Conservation (phyloP, 441 rosid species). For the Populus trichocarpa region DNA sequence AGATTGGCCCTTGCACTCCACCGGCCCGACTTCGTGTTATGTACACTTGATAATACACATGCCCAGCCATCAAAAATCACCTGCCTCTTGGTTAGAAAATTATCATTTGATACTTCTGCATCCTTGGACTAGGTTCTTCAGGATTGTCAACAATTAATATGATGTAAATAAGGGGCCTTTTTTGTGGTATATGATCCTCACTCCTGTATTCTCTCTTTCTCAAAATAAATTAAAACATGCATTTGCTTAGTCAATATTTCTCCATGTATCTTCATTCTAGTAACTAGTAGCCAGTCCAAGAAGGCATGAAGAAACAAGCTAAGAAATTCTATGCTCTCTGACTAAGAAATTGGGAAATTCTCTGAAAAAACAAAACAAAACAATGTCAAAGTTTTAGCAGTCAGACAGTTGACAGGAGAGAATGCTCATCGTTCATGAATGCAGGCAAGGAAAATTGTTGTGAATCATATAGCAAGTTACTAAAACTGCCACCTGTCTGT, state of each 20-base stretch:
- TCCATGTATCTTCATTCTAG: no score
- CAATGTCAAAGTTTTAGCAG: no score
- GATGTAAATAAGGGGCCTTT: not conserved
- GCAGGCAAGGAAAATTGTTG: no score
- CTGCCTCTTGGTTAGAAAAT: constrained; percentile 59
- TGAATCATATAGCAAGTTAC: no score
- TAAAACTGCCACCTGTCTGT: no score
- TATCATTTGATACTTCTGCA: constrained; percentile 41
- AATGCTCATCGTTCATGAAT: no score
- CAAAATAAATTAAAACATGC: not conserved
- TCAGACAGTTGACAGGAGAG: no score
- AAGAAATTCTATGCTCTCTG: not conserved
- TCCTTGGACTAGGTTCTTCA: constrained; percentile 5
- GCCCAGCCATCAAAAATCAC: constrained; percentile 40
- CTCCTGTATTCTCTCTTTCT: not conserved
- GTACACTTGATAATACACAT: constrained; percentile 30
- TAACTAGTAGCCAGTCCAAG: no score
- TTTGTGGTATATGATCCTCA: not conserved
- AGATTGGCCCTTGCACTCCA: constrained; percentile 49
- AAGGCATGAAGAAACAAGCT: no score
- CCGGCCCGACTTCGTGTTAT: constrained; percentile 52
- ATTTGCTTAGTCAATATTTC: not conserved
- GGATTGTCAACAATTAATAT: not conserved
- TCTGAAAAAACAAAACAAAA: not conserved
- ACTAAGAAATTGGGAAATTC: not conserved